phyloP scores from a whole-genome alignment of 768 basidiomycete species.

The Tylopilus vinaceipallidus region DNA sequence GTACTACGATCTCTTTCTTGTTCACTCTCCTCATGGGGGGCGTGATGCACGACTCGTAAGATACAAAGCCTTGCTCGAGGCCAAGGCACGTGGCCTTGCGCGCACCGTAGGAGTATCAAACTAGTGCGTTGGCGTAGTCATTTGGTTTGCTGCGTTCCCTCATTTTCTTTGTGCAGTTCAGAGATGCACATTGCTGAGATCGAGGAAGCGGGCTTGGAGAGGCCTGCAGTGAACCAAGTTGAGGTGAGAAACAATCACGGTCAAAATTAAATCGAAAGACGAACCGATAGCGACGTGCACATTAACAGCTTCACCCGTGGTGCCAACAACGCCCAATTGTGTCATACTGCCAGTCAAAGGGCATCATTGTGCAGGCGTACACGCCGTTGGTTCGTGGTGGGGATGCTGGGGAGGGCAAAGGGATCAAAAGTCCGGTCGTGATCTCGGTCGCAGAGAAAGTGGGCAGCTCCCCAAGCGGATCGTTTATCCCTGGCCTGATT shows the following conservation, averaged over 20 bases:
- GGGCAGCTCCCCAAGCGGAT: neutral
- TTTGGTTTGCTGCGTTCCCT: neutral
- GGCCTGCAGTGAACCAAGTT: conserved; percentile 30
- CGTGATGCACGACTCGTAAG: conserved; percentile 37
- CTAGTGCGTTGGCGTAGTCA: conserved; percentile 32
- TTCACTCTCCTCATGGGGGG: conserved; percentile 43
- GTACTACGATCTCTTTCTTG: conserved; percentile 47
- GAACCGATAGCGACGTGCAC: neutral
- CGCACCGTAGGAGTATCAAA: conserved; percentile 46
- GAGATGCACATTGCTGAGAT: conserved; percentile 28
- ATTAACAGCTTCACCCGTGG: conserved; percentile 64
- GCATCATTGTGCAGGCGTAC: conserved; percentile 68
- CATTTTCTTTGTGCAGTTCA: conserved; percentile 17
- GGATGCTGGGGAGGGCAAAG: conserved; percentile 13
- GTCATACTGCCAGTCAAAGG: conserved; percentile 58
- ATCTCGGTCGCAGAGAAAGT: conserved; percentile 57
- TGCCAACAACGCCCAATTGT: conserved; percentile 80
- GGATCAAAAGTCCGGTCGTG: conserved; percentile 51
- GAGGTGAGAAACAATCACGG: conserved; percentile 13
- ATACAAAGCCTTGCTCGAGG: conserved; percentile 39
- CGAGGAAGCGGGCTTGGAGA: conserved; percentile 23
- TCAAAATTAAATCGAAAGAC: neutral
- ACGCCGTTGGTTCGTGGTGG: conserved; percentile 63
- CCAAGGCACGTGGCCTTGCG: conserved; percentile 36
- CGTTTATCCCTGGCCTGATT: neutral